Evolutionary conservation across 2,329 filamentous ascomycete genomes (phyloP), one percentile per base, ranked within the genome.

Genomic region (Tricladium varicosporioides): DNA sequence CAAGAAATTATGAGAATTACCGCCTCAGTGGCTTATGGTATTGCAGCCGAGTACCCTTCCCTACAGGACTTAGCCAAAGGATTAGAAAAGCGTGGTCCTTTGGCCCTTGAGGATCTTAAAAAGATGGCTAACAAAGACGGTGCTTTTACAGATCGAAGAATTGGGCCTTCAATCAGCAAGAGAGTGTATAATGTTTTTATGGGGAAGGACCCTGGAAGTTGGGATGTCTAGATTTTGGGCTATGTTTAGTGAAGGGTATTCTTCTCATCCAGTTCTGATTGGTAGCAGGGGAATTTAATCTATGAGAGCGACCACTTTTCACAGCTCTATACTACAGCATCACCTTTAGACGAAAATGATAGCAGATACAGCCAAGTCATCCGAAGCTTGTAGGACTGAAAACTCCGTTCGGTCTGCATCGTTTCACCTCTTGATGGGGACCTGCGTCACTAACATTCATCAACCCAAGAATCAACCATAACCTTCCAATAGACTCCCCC

Each of bases 1-100:
- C 86, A 91, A 71, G 86, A 92, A 72, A 83, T 92, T 43, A 78
- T 78, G 13, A 82, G 88, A 14, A 80, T 93, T 14, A 92, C 90
- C 5, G 81, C 84, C 0, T 82, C 87, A 0, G 83, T 91, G 65
- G 89, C 89, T 0, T 83, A 87, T 60, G 88, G 88, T 2, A 82
- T 93, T 57, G 79, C 79, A 0, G 75, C 75, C 1, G 78, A 85
- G 68, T 91, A 86, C 69, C 76, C 74, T 1, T 82, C 74, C 5
- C 80, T 89, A 1, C 71, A 76, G 10, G 73, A 79, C 32, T 72
- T 94, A 32, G 78, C 89, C 0, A 72, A 73, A 1, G 86, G 78
- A 0, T 76, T 93, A 52, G 47, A 67, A 48, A 78, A 83, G 64
- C 66, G 70, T 1, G 89, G 89, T 0, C 84, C 84, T 5, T 68